Percentiles rank a stretch among this genome's conserved stretches.
Conservation (phyloP, 2,329 filamentous ascomycete species). For the Paecilomyces variotii region DNA sequence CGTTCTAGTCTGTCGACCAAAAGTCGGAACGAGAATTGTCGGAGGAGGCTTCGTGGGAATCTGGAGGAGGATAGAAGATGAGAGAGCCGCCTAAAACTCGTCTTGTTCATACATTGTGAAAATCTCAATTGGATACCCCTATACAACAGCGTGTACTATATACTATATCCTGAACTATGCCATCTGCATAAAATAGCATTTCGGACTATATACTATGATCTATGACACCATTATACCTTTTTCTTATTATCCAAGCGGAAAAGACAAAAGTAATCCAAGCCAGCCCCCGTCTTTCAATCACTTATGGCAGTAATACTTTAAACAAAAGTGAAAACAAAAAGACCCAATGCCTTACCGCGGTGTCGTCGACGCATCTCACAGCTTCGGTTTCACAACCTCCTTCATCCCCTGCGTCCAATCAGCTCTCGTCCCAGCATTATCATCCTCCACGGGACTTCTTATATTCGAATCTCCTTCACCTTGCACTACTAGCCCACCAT, state of each 20-base stretch:
- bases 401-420: background rate
- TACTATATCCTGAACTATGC: background rate
- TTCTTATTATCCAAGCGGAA: background rate
- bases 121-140: constrained; percentile 2
- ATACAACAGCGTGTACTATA: constrained; percentile 1
- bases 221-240: background rate
- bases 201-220: background rate
- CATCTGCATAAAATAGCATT: background rate
- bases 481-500: background rate
- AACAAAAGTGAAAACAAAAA: background rate
- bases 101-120: constrained; percentile 3
- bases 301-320: background rate
- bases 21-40: constrained; percentile 38
- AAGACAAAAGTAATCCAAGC: background rate
- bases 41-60: constrained; percentile 47
- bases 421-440: background rate
- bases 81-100: background rate
- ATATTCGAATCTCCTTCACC: background rate
- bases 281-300: background rate
- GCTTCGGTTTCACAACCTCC: background rate
- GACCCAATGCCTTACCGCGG: background rate
- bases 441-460: background rate
- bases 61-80: constrained; percentile 37
- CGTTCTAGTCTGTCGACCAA: constrained; percentile 46
- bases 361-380: background rate